These are phyloP conservation scores for Hymenoscyphus fructigenus DNA, from an alignment of 2,329 filamentous ascomycete genomes.

Conservation along the genomic window DNA sequence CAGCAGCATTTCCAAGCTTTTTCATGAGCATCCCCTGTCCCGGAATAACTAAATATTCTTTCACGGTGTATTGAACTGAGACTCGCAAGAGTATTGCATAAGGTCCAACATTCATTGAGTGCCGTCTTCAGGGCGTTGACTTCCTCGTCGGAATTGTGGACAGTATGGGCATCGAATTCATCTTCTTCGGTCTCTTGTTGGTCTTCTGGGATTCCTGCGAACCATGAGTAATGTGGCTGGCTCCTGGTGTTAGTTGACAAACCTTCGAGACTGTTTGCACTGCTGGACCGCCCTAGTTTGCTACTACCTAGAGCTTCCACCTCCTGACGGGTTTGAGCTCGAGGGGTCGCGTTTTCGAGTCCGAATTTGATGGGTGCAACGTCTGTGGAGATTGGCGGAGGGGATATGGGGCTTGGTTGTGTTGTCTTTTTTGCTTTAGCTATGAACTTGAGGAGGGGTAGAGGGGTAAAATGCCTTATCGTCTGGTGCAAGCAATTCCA, in stretches of 20 bases:
- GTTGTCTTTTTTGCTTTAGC: conserved; percentile 26
- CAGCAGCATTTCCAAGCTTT: conserved; percentile 93
- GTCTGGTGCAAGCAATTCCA: conserved; percentile 26
- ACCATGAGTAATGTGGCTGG: conserved; percentile 28
- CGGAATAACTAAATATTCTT: conserved; percentile 73
- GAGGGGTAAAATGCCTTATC: conserved; percentile 29
- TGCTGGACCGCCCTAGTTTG: conserved; percentile 59
- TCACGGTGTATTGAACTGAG: conserved; percentile 82
- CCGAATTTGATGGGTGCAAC: conserved; percentile 66
- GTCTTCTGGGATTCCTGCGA: conserved; percentile 40
- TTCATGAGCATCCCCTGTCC: conserved; percentile 75
- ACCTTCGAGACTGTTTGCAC: conserved; percentile 78
- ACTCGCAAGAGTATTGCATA: conserved; percentile 86
- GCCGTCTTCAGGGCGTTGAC: conserved; percentile 70
- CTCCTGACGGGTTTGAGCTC: conserved; percentile 79
- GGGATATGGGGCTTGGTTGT: conserved; percentile 42
- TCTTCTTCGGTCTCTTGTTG: conserved; percentile 54
- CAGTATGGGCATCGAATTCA: conserved; percentile 44
- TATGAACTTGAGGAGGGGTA: neutral
- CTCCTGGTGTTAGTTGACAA: conserved; percentile 33
- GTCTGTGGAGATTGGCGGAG: conserved; percentile 73
- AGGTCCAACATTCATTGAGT: conserved; percentile 85
- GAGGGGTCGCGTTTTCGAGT: conserved; percentile 71
- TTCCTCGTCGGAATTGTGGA: conserved; percentile 55
- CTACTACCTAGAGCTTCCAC: conserved; percentile 54